phyloP scores from a whole-genome alignment of 306 rosid genomes.

The Cicer cuneatum region DNA sequence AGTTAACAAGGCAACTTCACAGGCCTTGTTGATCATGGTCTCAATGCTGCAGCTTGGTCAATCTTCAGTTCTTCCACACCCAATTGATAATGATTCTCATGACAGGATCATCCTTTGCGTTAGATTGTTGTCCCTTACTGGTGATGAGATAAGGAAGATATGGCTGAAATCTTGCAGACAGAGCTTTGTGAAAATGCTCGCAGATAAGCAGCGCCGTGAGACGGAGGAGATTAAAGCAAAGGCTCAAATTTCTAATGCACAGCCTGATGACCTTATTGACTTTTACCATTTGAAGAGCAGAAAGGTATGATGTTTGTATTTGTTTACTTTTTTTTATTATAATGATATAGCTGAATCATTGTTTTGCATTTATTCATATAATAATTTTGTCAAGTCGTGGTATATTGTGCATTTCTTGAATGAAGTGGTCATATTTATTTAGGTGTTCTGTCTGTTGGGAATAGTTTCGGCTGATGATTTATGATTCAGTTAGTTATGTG shows the following conservation, averaged over 20 bases:
- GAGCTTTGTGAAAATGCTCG: conserved; percentile 96
- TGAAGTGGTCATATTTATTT: conserved; percentile 17
- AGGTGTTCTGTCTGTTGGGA: conserved; percentile 3
- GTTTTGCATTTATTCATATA: conserved; percentile 21
- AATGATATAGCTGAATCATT: background rate
- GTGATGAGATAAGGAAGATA: conserved; percentile 75
- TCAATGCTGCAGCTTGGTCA: conserved; percentile 92
- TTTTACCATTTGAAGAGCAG: conserved; percentile 98
- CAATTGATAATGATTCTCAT: conserved; percentile 85
- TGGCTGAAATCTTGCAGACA: conserved; percentile 92
- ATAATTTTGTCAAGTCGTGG: background rate
- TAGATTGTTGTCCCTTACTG: conserved; percentile 74
- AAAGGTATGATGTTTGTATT: conserved; percentile 63
- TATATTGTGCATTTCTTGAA: conserved; percentile 26
- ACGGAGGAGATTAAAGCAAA: conserved; percentile 83
- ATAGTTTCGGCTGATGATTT: background rate
- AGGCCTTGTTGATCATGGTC: conserved; percentile 79
- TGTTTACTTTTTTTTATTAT: conserved; percentile 29
- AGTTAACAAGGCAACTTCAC: conserved; percentile 72
- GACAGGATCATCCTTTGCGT: conserved; percentile 90
- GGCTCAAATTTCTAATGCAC: conserved; percentile 89
- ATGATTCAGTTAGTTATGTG: conserved; percentile 19
- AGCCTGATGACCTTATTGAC: conserved; percentile 97
- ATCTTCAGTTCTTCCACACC: conserved; percentile 86
- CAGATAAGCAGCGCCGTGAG: conserved; percentile 87